Conservation (phyloP, 2,329 filamentous ascomycete species). For the Paraconiothyrium sp. region DNA sequence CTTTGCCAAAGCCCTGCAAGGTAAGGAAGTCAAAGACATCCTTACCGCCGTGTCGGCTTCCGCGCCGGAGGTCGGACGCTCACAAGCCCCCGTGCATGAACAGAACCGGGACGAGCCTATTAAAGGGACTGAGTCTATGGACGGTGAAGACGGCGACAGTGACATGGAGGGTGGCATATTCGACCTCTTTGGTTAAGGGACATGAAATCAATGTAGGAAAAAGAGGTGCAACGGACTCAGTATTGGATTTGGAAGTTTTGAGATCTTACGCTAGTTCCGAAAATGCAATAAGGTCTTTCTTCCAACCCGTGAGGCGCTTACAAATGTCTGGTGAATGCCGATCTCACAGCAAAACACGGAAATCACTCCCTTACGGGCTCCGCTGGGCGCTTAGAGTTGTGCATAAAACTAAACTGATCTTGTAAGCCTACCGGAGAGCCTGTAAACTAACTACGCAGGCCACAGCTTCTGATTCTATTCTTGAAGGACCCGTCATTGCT, state of each 20-base stretch:
- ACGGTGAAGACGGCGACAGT: constrained; percentile 17
- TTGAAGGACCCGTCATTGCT: too few species aligned
- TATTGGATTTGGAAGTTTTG: constrained; percentile 24
- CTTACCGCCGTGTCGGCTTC: constrained; percentile 77
- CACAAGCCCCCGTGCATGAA: neutral
- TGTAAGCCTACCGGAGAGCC: too few species aligned
- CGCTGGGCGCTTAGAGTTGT: too few species aligned
- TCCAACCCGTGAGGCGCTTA: constrained; percentile 3
- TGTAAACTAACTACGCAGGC: too few species aligned
- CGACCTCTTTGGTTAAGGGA: constrained; percentile 15
- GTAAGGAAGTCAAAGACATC: constrained; percentile 88
- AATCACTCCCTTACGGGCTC: too few species aligned
- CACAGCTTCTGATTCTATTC: too few species aligned
- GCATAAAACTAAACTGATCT: too few species aligned
- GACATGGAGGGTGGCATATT: constrained; percentile 23
- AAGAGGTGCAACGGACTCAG: constrained; percentile 1
- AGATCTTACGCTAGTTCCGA: constrained; percentile 21
- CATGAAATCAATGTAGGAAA: constrained; percentile 3
- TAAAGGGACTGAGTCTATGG: constrained; percentile 13
- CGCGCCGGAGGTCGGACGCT: constrained; percentile 20
- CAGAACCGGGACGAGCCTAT: constrained; percentile 12
- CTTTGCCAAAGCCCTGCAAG: constrained; percentile 96
- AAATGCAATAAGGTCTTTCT: constrained; percentile 25
- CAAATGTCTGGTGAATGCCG: too few species aligned
- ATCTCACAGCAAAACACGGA: too few species aligned